These are phyloP conservation scores for Ophiostoma sp. DNA, from an alignment of 2,329 filamentous ascomycete species.

Conservation along the genomic window DNA sequence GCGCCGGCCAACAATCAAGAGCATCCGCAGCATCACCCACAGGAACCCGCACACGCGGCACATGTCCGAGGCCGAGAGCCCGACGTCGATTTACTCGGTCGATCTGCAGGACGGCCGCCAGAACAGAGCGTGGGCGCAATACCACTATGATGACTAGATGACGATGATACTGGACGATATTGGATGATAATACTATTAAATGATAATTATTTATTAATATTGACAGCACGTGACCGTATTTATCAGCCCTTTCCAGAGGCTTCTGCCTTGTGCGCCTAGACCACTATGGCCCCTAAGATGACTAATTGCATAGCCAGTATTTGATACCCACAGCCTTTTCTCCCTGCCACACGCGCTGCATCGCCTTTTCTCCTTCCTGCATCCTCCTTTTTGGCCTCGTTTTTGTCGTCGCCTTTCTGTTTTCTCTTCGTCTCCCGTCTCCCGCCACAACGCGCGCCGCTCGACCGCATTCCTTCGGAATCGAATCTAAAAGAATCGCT, in stretches of 20 bases:
- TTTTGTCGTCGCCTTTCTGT: conserved; percentile 3
- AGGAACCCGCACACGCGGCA: conserved; percentile 5
- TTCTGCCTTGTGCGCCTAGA: neutral
- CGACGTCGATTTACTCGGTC: conserved; percentile 18
- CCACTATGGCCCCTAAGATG: too few relatives aligned
- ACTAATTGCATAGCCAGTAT: neutral
- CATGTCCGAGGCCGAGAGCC: neutral
- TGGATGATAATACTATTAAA: conserved; percentile 4
- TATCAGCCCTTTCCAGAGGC: neutral
- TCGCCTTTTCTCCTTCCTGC: neutral
- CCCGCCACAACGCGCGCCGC: conserved; percentile 8
- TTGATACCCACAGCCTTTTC: neutral
- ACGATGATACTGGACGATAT: neutral
- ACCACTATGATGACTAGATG: neutral
- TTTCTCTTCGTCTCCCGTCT: neutral
- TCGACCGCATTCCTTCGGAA: neutral
- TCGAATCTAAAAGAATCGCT: neutral
- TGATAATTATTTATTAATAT: neutral
- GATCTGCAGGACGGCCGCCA: conserved; percentile 9
- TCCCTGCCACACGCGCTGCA: neutral
- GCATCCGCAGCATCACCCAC: neutral
- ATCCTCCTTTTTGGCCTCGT: conserved; percentile 8
- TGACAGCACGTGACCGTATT: neutral
- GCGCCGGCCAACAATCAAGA: neutral
- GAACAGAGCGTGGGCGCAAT: neutral